A percentile compares a stretch with the other conserved stretches of the same genome.
These are phyloP conservation scores for Melastoma candidum DNA, from an alignment of 441 rosid genomes.

Conservation along the genomic window DNA sequence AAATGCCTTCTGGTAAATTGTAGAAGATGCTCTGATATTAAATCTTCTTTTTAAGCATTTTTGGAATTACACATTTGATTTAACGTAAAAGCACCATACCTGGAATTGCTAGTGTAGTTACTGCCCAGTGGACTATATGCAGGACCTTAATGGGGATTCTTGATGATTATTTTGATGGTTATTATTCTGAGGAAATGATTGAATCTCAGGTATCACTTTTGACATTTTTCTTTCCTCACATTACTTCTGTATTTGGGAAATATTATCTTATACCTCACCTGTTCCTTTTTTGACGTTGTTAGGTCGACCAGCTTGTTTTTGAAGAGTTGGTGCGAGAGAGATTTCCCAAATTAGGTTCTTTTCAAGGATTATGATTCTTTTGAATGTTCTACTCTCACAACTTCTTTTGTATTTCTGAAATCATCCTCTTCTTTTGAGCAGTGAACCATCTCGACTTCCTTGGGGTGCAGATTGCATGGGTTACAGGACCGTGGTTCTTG, in stretches of 20 bases:
- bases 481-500: slow-evolving; percentile 98
- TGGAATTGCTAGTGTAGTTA: no score
- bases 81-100: no score
- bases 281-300: slow-evolving; percentile 22
- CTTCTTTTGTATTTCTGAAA: slow-evolving; percentile 20
- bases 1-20: slow-evolving; percentile 91
- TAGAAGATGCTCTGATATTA: slow-evolving; percentile 11
- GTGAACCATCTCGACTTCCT: slow-evolving; percentile 97
- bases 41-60: slow-evolving; percentile 15
- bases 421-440: slow-evolving; percentile 34
- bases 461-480: slow-evolving; percentile 99
- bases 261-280: slow-evolving; percentile 5
- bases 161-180: slow-evolving; percentile 94
- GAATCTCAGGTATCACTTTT: slow-evolving; percentile 77
- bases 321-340: slow-evolving; percentile 97
- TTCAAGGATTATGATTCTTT: slow-evolving; percentile 3
- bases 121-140: slow-evolving; percentile 10
- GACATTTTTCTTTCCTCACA: neutral
- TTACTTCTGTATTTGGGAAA: no score
- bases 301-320: slow-evolving; percentile 98
- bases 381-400: slow-evolving; percentile 3
- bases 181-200: slow-evolving; percentile 97
- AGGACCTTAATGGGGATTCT: slow-evolving; percentile 90
- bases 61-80: slow-evolving; percentile 1
- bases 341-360: slow-evolving; percentile 90